These are phyloP conservation scores for Suillus placidus DNA, from an alignment of 768 basidiomycete genomes.

Conservation along the genomic window DNA sequence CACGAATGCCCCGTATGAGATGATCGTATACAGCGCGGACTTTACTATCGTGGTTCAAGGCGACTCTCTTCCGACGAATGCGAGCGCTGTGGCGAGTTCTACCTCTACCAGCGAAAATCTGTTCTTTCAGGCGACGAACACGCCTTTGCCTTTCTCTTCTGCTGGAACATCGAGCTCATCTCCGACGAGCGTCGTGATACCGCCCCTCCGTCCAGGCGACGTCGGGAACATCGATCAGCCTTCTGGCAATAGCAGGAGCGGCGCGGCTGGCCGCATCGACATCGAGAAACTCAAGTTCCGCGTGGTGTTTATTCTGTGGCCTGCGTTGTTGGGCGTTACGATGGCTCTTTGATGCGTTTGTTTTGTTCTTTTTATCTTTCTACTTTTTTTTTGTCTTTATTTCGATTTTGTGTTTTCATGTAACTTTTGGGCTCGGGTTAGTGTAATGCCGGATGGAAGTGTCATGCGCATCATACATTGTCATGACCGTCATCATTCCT, in stretches of 20 bases:
- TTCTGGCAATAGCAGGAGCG: constrained; percentile 18
- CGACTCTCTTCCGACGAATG: not conserved
- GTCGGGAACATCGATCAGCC: constrained; percentile 2
- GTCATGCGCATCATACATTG: not conserved
- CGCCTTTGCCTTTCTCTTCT: not conserved
- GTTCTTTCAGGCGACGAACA: not conserved
- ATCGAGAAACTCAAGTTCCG: constrained; percentile 46
- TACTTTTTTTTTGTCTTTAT: not conserved
- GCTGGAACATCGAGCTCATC: constrained; percentile 4
- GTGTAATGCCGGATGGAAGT: not conserved
- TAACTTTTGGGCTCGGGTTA: not conserved
- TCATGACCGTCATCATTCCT: no score
- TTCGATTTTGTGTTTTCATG: constrained; percentile 8
- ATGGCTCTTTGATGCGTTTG: constrained; percentile 44
- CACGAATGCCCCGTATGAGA: constrained; percentile 24
- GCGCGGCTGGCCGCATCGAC: constrained; percentile 29
- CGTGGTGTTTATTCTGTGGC: constrained; percentile 57
- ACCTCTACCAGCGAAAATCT: not conserved
- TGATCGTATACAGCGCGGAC: constrained; percentile 51
- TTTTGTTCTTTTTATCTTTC: not conserved
- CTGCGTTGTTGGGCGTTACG: constrained; percentile 55
- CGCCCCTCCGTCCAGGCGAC: constrained; percentile 12
- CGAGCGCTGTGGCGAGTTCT: not conserved
- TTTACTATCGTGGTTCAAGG: constrained; percentile 41
- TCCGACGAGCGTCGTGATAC: not conserved